These are phyloP conservation scores for Tylopilus felleus DNA, from an alignment of 768 basidiomycete species.

Conservation along the genomic window DNA sequence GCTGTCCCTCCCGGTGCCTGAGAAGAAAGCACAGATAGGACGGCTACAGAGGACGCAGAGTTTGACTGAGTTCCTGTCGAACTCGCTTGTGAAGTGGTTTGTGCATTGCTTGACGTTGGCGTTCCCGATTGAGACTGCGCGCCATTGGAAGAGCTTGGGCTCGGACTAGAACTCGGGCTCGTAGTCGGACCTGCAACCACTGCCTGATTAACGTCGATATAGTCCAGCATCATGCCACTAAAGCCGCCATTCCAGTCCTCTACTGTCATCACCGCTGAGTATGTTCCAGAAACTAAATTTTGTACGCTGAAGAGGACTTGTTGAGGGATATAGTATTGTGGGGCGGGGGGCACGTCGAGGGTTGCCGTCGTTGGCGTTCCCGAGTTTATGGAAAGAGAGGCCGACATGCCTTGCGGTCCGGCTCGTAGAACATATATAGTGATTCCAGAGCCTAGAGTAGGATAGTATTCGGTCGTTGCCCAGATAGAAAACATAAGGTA, in stretches of 20 bases:
- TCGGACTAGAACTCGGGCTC: background rate
- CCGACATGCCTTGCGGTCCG: slow-evolving; percentile 26
- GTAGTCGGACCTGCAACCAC: slow-evolving; percentile 6
- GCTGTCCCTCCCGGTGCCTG: slow-evolving; percentile 5
- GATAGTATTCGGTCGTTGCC: background rate
- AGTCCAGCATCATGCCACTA: slow-evolving; percentile 31
- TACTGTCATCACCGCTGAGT: slow-evolving; percentile 24
- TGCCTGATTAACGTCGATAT: slow-evolving; percentile 25
- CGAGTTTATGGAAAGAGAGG: slow-evolving; percentile 25
- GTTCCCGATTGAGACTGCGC: slow-evolving; percentile 7
- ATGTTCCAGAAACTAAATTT: slow-evolving; percentile 21
- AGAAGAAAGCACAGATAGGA: slow-evolving; percentile 5
- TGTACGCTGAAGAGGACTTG: slow-evolving; percentile 22
- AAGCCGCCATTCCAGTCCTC: slow-evolving; percentile 22
- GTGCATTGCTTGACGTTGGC: background rate
- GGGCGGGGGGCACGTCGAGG: slow-evolving; percentile 20
- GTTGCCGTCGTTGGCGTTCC: slow-evolving; percentile 22
- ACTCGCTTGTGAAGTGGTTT: background rate
- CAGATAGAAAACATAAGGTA: background rate
- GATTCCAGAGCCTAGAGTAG: slow-evolving; percentile 23
- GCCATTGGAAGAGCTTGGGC: background rate
- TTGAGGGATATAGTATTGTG: slow-evolving; percentile 23
- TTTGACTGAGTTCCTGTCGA: background rate
- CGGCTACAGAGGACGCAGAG: background rate
- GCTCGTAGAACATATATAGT: slow-evolving; percentile 30